A percentile compares a stretch with the other conserved stretches of the same genome.
These are phyloP conservation scores for Penicilliopsis zonata DNA, from an alignment of 495 filamentous ascomycete genomes.

Conservation along the genomic window DNA sequence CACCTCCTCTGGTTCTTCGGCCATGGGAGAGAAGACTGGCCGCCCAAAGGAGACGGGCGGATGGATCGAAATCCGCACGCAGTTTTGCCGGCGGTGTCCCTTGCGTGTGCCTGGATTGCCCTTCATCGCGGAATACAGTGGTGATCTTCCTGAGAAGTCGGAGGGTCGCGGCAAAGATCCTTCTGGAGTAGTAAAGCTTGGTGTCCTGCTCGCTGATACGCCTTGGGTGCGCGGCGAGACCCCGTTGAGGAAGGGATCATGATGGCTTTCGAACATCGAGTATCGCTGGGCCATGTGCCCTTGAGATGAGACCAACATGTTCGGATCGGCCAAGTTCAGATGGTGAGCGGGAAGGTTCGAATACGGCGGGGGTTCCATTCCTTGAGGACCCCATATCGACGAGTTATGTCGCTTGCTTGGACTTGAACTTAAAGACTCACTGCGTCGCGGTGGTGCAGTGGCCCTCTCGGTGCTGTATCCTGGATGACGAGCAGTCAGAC, in stretches of 20 bases:
- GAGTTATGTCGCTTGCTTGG: slow-evolving; percentile 11
- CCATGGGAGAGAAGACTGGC: slow-evolving; percentile 22
- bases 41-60: slow-evolving; percentile 27
- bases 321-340: slow-evolving; percentile 7
- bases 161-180: slow-evolving; percentile 13
- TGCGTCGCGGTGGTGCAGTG: slow-evolving; percentile 19
- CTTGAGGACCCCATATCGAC: slow-evolving; percentile 1
- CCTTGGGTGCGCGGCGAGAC: slow-evolving; percentile 7
- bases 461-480: slow-evolving; percentile 14
- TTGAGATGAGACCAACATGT: slow-evolving; percentile 13
- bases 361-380: slow-evolving; percentile 1
- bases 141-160: slow-evolving; percentile 2
- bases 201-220: slow-evolving; percentile 7
- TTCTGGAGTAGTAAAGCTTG: slow-evolving; percentile 5
- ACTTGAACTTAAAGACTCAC: slow-evolving; percentile 22
- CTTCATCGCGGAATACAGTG: slow-evolving; percentile 27
- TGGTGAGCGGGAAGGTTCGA: slow-evolving; percentile 5
- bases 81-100: slow-evolving; percentile 35
- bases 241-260: slow-evolving; percentile 20
- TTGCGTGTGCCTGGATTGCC: slow-evolving; percentile 24
- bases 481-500: slow-evolving; percentile 24
- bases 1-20: slow-evolving; percentile 24
- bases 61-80: slow-evolving; percentile 37
- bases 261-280: slow-evolving; percentile 13
- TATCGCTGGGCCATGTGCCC: slow-evolving; percentile 18